Evolutionary conservation across 805 yeast species (phyloP).

Genomic region (Suhomyces sp.): DNA sequence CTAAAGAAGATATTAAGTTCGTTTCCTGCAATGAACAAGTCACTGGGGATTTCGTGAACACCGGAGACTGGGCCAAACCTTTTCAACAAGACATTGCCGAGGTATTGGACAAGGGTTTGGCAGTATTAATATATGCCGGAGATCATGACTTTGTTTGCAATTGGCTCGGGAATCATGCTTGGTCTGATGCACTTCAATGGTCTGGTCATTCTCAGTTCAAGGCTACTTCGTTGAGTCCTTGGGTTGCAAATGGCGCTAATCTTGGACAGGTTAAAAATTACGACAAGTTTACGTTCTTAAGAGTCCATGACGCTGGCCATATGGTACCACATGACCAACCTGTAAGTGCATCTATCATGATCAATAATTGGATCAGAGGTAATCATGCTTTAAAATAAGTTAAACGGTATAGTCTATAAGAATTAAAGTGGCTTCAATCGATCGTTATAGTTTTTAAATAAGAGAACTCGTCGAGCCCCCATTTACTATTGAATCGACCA

Average conservation of each 20-base stretch:
- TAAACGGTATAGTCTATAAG: no score
- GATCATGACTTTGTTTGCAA: constrained; percentile 46
- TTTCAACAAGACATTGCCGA: constrained; percentile 59
- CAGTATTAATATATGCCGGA: constrained; percentile 46
- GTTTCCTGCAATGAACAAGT: constrained; percentile 19
- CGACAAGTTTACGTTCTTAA: constrained; percentile 21
- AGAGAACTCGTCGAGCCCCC: constrained; percentile 46
- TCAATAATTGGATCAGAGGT: constrained; percentile 23
- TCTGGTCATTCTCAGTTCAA: constrained; percentile 15
- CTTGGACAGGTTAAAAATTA: constrained; percentile 42
- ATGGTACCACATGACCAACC: constrained; percentile 27
- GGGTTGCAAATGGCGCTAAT: constrained; percentile 16
- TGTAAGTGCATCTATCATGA: constrained; percentile 18
- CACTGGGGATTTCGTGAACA: constrained; percentile 18
- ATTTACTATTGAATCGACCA: constrained; percentile 37
- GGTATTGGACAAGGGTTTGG: constrained; percentile 36
- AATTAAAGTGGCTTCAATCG: no score
- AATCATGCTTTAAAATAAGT: constrained; percentile 47
- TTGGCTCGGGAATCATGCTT: constrained; percentile 45
- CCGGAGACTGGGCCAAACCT: constrained; percentile 66
- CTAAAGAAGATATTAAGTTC: constrained; percentile 18
- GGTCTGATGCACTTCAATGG: constrained; percentile 26
- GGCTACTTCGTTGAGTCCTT: constrained; percentile 14
- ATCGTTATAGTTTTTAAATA: constrained; percentile 37
- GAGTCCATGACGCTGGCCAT: constrained; percentile 25